Percentiles rank a stretch among this genome's conserved stretches.
These are phyloP conservation scores for Xylaria sp. DNA, from an alignment of 2,329 filamentous ascomycete species.

Conservation along the genomic window DNA sequence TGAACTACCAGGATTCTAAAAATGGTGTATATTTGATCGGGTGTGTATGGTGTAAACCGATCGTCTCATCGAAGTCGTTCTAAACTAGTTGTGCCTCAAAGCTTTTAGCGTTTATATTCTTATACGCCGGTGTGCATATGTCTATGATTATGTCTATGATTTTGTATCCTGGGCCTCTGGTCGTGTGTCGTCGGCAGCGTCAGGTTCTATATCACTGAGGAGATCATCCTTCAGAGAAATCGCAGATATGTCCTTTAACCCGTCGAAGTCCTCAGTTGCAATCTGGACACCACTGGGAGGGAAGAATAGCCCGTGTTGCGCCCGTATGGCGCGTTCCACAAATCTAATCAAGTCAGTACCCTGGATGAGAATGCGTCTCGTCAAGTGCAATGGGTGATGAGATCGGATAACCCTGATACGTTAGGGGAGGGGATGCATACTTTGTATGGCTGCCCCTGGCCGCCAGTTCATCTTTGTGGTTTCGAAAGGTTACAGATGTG, in stretches of 20 bases:
- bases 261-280: slow-evolving; percentile 35
- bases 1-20: too few relatives aligned
- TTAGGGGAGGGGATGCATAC: slow-evolving; percentile 52
- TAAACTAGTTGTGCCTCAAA: not conserved
- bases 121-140: not conserved
- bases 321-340: slow-evolving; percentile 50
- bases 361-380: slow-evolving; percentile 1
- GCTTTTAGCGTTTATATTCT: not conserved
- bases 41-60: not conserved
- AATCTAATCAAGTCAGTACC: slow-evolving; percentile 51
- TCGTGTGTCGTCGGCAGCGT: too few relatives aligned
- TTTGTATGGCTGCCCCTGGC: slow-evolving; percentile 74
- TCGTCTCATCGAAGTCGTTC: not conserved
- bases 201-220: too few relatives aligned
- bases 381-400: not conserved
- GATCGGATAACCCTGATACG: not conserved
- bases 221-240: too few relatives aligned
- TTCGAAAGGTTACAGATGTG: slow-evolving; percentile 68
- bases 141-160: not conserved
- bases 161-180: not conserved
- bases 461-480: slow-evolving; percentile 67
- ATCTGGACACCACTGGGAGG: slow-evolving; percentile 42
- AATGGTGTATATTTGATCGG: not conserved
- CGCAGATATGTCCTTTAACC: not conserved
- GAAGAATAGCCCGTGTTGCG: slow-evolving; percentile 42